phyloP scores from a whole-genome alignment of 2,329 filamentous ascomycete genomes.

The Rhexocercosporidium sp. region DNA sequence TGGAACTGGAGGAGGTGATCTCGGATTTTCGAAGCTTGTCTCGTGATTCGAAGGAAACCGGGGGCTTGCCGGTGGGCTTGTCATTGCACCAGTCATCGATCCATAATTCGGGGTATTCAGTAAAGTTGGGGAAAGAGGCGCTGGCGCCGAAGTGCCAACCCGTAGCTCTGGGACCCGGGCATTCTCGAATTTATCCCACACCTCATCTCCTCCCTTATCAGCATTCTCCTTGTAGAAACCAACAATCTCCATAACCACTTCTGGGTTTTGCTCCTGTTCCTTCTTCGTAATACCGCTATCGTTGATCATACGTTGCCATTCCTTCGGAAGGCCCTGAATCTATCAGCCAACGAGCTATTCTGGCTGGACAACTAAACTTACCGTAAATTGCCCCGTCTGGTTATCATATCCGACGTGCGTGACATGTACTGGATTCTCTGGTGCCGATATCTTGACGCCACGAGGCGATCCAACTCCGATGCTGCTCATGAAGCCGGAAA shows the following conservation, averaged over 20 bases:
- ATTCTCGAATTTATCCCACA: conserved; percentile 96
- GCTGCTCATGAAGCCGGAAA: conserved; percentile 87
- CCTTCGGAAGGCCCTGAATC: conserved; percentile 84
- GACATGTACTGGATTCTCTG: conserved; percentile 96
- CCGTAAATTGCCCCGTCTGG: conserved; percentile 93
- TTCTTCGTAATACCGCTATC: conserved; percentile 96
- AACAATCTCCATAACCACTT: conserved; percentile 94
- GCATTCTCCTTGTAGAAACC: conserved; percentile 97
- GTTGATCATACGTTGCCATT: conserved; percentile 96
- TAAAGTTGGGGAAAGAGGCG: conserved; percentile 42
- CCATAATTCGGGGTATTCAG: conserved; percentile 62
- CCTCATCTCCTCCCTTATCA: conserved; percentile 74
- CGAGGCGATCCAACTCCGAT: conserved; percentile 81
- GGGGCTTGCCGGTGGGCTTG: conserved; percentile 82
- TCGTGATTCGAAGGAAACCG: conserved; percentile 88
- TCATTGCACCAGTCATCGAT: conserved; percentile 70
- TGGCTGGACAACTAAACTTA: conserved; percentile 45
- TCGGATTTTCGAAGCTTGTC: conserved; percentile 96
- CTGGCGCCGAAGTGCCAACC: conserved; percentile 42
- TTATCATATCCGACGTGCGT: conserved; percentile 98
- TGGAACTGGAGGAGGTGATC: conserved; percentile 89
- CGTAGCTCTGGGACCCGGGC: conserved; percentile 66
- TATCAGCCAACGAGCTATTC: conserved; percentile 38
- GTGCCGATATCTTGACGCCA: conserved; percentile 93
- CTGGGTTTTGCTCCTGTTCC: conserved; percentile 93